Evolutionary conservation across 768 basidiomycete species (phyloP).

Genomic region (Dioszegia aurantiaca): DNA sequence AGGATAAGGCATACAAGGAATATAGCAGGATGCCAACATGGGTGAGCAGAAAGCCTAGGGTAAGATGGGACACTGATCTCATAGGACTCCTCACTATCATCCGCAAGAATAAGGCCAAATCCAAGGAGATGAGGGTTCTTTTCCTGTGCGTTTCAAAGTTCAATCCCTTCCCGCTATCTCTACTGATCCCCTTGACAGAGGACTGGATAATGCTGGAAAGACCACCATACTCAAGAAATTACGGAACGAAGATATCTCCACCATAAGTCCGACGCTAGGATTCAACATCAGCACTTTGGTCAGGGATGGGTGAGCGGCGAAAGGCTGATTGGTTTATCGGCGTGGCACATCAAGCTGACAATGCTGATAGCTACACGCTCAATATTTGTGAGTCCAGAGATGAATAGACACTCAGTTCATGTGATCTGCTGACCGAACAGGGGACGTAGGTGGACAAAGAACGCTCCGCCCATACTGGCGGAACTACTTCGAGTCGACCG

Average conservation of each 20-base stretch:
- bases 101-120: constrained; percentile 89
- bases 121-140: constrained; percentile 91
- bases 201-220: constrained; percentile 97
- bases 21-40: constrained; percentile 4
- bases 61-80: not conserved
- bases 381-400: constrained; percentile 63
- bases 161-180: not conserved
- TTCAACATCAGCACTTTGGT: constrained; percentile 98
- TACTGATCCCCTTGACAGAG: constrained; percentile 57
- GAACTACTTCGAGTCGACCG: constrained; percentile 98
- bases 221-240: constrained; percentile 96
- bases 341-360: too few relatives aligned
- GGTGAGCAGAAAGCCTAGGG: not conserved
- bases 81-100: constrained; percentile 89
- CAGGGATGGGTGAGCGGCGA: constrained; percentile 69
- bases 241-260: constrained; percentile 83
- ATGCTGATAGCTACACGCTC: constrained; percentile 67
- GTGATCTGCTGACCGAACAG: constrained; percentile 54
- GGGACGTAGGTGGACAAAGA: constrained; percentile 97
- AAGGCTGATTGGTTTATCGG: too few relatives aligned
- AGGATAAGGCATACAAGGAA: too few relatives aligned
- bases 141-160: constrained; percentile 58
- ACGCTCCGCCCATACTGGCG: constrained; percentile 97
- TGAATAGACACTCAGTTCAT: not conserved
- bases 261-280: constrained; percentile 87